phyloP scores from a whole-genome alignment of 345 rosid species.

The Hypericum perforatum region DNA sequence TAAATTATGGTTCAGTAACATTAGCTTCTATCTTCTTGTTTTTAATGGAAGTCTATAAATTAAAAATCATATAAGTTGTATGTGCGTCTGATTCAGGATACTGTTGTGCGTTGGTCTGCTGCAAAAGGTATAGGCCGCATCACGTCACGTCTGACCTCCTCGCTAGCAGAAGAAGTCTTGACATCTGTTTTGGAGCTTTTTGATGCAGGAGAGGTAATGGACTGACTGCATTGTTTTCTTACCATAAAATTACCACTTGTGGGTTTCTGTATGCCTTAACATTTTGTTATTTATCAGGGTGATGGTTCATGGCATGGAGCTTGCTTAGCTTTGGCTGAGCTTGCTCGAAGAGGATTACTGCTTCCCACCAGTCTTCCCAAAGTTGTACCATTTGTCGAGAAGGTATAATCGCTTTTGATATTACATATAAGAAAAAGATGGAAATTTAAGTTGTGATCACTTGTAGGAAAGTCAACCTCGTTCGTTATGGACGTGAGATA shows the following conservation, averaged over 20 bases:
- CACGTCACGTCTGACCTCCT: conserved; percentile 71
- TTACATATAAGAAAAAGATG: no score
- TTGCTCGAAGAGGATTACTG: conserved; percentile 91
- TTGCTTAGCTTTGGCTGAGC: conserved; percentile 90
- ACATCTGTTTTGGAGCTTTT: conserved; percentile 83
- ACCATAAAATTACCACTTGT: neutral
- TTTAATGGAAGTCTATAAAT: neutral
- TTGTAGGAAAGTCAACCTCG: no score
- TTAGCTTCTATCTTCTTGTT: neutral
- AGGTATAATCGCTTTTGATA: conserved; percentile 30
- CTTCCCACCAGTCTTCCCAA: conserved; percentile 78
- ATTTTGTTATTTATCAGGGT: conserved; percentile 44
- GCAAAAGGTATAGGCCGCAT: conserved; percentile 95
- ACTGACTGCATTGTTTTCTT: conserved; percentile 2
- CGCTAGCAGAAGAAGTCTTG: conserved; percentile 76
- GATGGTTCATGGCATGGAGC: conserved; percentile 99
- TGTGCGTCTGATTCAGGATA: conserved; percentile 48
- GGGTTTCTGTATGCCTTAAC: conserved; percentile 4
- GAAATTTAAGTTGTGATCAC: no score
- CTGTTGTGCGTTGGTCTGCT: conserved; percentile 99
- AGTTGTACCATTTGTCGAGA: conserved; percentile 74
- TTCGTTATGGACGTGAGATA: no score
- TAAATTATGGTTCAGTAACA: neutral
- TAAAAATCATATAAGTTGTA: neutral
- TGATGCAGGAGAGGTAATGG: conserved; percentile 77